A percentile compares a stretch with the other conserved stretches of the same genome.
Evolutionary conservation across 2,329 filamentous ascomycete species (phyloP).

Genomic region (Fusarium sp.): DNA sequence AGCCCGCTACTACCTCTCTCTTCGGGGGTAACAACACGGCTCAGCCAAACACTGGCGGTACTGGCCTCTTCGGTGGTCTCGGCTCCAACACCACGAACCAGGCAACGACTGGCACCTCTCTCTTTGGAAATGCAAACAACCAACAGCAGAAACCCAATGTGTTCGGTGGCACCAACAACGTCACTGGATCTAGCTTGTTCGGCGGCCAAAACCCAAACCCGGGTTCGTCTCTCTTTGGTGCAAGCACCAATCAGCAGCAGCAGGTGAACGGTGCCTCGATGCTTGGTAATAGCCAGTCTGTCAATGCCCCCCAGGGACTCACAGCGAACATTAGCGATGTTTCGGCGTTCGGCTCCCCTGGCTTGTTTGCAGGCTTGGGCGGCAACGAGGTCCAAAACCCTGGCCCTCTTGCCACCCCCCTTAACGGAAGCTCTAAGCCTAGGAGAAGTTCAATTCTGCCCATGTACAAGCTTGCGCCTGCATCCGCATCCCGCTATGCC

Average conservation of each 20-base stretch:
- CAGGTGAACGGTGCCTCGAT: slow-evolving; percentile 63
- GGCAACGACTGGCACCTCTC: slow-evolving; percentile 52
- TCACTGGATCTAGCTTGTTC: slow-evolving; percentile 62
- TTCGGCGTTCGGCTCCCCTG: slow-evolving; percentile 89
- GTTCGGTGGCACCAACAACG: slow-evolving; percentile 59
- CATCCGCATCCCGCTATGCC: slow-evolving; percentile 77
- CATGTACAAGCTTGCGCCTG: slow-evolving; percentile 85
- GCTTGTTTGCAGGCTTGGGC: slow-evolving; percentile 79
- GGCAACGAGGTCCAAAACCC: slow-evolving; percentile 71
- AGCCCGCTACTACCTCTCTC: slow-evolving; percentile 49
- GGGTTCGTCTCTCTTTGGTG: slow-evolving; percentile 56
- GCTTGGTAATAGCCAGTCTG: slow-evolving; percentile 61
- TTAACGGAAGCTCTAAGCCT: slow-evolving; percentile 76
- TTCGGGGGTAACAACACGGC: slow-evolving; percentile 51
- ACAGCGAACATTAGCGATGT: slow-evolving; percentile 81
- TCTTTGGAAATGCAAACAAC: slow-evolving; percentile 58
- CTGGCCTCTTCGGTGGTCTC: slow-evolving; percentile 56
- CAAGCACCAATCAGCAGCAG: slow-evolving; percentile 58
- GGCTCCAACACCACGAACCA: slow-evolving; percentile 49
- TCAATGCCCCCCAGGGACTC: slow-evolving; percentile 67
- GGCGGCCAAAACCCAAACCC: slow-evolving; percentile 58
- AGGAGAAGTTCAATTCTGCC: slow-evolving; percentile 82
- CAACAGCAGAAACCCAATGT: slow-evolving; percentile 56
- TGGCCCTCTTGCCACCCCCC: slow-evolving; percentile 89
- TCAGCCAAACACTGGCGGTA: slow-evolving; percentile 49